Percentiles rank a stretch among this genome's conserved stretches.
phyloP scores from a whole-genome alignment of 306 rosid species.

The Casuarina equisetifolia region DNA sequence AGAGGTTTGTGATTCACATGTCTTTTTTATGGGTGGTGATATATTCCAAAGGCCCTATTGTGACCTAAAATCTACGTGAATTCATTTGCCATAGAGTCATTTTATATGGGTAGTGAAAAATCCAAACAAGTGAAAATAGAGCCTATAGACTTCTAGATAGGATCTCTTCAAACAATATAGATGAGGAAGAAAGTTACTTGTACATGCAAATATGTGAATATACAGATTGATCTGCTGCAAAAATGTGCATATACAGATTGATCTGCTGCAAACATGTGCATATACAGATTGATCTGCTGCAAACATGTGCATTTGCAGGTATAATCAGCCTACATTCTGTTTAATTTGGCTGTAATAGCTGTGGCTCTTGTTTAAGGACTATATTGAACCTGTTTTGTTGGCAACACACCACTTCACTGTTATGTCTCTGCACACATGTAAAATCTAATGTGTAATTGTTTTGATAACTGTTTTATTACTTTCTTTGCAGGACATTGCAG shows the following conservation, averaged over 20 bases:
- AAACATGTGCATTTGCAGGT: not conserved
- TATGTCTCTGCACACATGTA: not conserved
- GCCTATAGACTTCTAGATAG: not conserved
- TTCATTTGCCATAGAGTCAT: conserved; percentile 1
- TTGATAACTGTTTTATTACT: conserved; percentile 14
- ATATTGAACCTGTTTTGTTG: conserved; percentile 4
- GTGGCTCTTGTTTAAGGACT: not conserved
- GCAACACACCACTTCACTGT: not conserved
- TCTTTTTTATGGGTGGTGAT: not conserved
- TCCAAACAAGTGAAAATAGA: not conserved
- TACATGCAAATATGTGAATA: not conserved
- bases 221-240: not conserved
- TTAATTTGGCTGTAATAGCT: not conserved
- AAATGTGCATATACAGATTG: not conserved
- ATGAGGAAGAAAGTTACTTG: conserved; percentile 3
- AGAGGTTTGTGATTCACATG: conserved; percentile 3
- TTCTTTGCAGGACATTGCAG: conserved; percentile 68
- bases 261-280: not conserved
- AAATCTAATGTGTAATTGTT: not conserved
- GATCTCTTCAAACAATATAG: conserved; percentile 16
- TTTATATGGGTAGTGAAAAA: not conserved
- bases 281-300: not conserved
- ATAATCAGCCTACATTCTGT: not conserved
- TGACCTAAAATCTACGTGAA: conserved; percentile 14
- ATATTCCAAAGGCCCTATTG: not conserved